Base-by-base conservation (phyloP, 2,329 filamentous ascomycete genomes). In the Tolypocladium amazonense region DNA sequence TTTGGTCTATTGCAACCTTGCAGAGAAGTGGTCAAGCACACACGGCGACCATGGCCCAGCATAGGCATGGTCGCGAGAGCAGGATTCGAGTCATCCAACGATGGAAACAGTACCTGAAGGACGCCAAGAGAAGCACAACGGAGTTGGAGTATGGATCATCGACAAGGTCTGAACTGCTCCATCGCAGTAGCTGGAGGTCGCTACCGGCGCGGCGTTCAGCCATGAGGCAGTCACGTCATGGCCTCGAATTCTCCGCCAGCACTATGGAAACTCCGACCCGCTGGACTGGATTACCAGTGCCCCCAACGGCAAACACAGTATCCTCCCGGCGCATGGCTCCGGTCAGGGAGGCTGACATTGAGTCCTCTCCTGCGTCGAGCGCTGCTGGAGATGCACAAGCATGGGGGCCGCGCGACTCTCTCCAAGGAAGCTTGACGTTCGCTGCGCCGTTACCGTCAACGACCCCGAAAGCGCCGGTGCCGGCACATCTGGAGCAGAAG, bases 221-320 rank as follows among this genome's bases (percentile, higher is more conserved):
- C 20, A 60, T 62, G 15, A 67, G 61, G 56, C 67, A 67, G 47
- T 62, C 63, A 8, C 64, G 67, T 27, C 62, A 62, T 33, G 60
- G 59, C 11, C 64, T 62, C 23, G 66, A 68, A 43, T 63, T 65
- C 39, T 55, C 62, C 1, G 59, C 61, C 25, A 67, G 62, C 54
- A 60, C 66, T 8, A 59, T 75, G 18, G 73, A 75, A 56, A 80
- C 78, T 9, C 78, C 78, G 2, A 80, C 77, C n/a, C 76, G 76
- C 56, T 75, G 77, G 72, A 78, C 76, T 3, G 75, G 79, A 4
- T 69, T 74, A 57, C 69, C 74, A 8, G 69, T 74, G 37, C 70
- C 74, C 6, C 35, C 35, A 11, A 70, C 75, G 61, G 67, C 71
- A 8, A 73, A 71, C 37, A 65, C 67, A 2, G 45, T 70, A 27